These are phyloP conservation scores for Stephania yunnanensis DNA, from an alignment of 164 flowering plant genomes.

Conservation along the genomic window DNA sequence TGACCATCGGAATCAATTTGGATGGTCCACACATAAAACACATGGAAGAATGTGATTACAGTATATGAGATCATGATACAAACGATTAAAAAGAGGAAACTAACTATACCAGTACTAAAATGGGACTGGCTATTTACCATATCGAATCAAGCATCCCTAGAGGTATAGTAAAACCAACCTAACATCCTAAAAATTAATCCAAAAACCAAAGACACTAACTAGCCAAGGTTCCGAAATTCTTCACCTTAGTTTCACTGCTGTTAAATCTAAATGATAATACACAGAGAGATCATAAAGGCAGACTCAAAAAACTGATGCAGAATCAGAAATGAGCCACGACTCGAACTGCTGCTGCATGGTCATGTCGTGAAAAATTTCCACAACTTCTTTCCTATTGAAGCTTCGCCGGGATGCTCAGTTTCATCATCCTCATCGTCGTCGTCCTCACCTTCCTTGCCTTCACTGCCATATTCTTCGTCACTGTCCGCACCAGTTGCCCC, in stretches of 20 bases:
- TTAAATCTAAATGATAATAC: slow-evolving; percentile 9
- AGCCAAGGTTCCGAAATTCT: not conserved
- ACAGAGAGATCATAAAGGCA: slow-evolving; percentile 12
- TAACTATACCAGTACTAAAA: not conserved
- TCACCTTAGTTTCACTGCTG: slow-evolving; percentile 9
- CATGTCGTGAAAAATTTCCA: slow-evolving; percentile 84
- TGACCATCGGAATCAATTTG: too few relatives aligned
- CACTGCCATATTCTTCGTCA: slow-evolving; percentile 35
- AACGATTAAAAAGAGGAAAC: not conserved
- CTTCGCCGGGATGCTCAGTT: slow-evolving; percentile 30
- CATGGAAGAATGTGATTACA: not conserved
- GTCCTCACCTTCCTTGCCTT: slow-evolving; percentile 28
- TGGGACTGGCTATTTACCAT: slow-evolving; percentile 12
- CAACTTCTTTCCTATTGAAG: slow-evolving; percentile 61
- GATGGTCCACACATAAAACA: not conserved
- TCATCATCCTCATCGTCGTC: slow-evolving; percentile 23
- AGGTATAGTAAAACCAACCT: not conserved
- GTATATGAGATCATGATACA: slow-evolving; percentile 8
- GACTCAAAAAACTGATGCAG: slow-evolving; percentile 17
- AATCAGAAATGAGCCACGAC: slow-evolving; percentile 13
- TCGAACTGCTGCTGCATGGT: not conserved
- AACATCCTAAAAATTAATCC: not conserved
- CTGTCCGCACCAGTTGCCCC: slow-evolving; percentile 19
- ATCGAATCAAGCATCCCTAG: slow-evolving; percentile 4
- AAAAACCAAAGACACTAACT: not conserved